These are phyloP conservation scores for Annona cherimola DNA, from an alignment of 164 flowering plant genomes.

Conservation along the genomic window DNA sequence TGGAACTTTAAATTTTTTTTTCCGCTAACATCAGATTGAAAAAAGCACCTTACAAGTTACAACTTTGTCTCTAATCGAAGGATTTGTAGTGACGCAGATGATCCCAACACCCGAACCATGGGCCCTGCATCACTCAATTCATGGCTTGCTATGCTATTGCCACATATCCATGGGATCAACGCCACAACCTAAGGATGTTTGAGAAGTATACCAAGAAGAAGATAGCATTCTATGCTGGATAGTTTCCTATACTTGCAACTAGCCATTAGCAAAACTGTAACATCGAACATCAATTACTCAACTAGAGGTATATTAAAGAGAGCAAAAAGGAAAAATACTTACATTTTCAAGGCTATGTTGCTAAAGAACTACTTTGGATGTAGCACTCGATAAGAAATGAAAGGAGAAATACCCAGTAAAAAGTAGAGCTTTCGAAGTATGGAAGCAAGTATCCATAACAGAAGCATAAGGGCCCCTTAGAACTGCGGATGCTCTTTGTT, in stretches of 20 bases:
- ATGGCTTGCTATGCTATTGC: neutral
- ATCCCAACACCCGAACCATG: conserved; percentile 84
- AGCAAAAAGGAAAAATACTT: neutral
- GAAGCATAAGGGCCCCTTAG: conserved; percentile 85
- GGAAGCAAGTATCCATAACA: conserved; percentile 73
- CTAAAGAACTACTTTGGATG: neutral
- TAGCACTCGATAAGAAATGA: neutral
- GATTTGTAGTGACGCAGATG: conserved; percentile 48
- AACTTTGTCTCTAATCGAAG: conserved; percentile 58
- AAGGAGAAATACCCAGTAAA: conserved; percentile 49
- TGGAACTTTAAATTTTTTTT: neutral
- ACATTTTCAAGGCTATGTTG: neutral
- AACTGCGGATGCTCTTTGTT: conserved; percentile 31
- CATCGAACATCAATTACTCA: neutral
- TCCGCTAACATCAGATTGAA: neutral
- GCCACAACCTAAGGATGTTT: neutral
- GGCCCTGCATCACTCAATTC: conserved; percentile 38
- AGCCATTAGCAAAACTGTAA: conserved; percentile 71
- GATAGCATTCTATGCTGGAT: conserved; percentile 67
- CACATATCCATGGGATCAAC: neutral
- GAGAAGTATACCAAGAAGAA: conserved; percentile 59
- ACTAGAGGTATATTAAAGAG: neutral
- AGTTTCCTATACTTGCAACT: conserved; percentile 77
- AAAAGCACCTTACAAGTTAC: conserved; percentile 64
- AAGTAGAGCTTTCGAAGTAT: conserved; percentile 45